phyloP scores from a whole-genome alignment of 2,329 filamentous ascomycete genomes.

The Zasmidium angulare region DNA sequence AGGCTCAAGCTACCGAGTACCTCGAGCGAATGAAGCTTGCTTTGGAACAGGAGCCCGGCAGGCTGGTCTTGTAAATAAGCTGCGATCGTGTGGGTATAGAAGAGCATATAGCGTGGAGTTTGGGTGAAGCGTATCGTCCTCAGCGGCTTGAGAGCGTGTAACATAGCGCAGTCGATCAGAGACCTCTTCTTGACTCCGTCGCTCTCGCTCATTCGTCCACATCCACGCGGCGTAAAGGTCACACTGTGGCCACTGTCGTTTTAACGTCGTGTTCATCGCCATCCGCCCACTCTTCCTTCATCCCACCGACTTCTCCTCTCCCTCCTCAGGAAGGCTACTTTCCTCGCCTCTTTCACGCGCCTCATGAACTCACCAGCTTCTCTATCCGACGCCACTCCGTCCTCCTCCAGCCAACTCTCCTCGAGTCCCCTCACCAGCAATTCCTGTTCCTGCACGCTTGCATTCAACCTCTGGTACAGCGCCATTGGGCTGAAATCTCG shows the following conservation, averaged over 20 bases:
- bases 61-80: slow-evolving; percentile 57
- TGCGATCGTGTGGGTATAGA: background rate
- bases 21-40: slow-evolving; percentile 82
- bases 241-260: no score
- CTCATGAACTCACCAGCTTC: slow-evolving; percentile 84
- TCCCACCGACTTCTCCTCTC: slow-evolving; percentile 95
- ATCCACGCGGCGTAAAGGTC: no score
- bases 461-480: slow-evolving; percentile 77
- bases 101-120: slow-evolving; percentile 15
- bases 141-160: slow-evolving; percentile 7
- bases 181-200: background rate
- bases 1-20: slow-evolving; percentile 78
- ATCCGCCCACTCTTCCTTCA: slow-evolving; percentile 90
- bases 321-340: slow-evolving; percentile 73
- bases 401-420: slow-evolving; percentile 83
- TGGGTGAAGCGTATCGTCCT: slow-evolving; percentile 2
- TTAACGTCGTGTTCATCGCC: slow-evolving; percentile 63
- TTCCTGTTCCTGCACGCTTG: slow-evolving; percentile 80
- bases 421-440: slow-evolving; percentile 77
- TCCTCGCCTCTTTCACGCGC: slow-evolving; percentile 76
- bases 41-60: slow-evolving; percentile 75
- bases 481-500: slow-evolving; percentile 82
- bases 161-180: slow-evolving; percentile 1
- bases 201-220: no score
- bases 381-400: slow-evolving; percentile 66